These are phyloP conservation scores for Wolfiporia cocos DNA, from an alignment of 1,284 basidiomycete genomes.

Conservation along the genomic window DNA sequence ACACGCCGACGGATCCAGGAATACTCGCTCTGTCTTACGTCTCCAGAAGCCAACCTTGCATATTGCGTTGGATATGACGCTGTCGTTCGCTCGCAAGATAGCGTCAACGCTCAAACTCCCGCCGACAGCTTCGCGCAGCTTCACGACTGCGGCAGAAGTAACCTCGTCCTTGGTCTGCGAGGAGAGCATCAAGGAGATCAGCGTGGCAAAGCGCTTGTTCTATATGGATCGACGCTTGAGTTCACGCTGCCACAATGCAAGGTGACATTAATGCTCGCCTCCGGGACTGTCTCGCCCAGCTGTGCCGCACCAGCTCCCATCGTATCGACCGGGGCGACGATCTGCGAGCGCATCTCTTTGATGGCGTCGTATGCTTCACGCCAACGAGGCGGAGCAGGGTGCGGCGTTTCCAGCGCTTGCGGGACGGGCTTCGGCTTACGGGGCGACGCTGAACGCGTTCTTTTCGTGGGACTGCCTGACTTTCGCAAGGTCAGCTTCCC, in stretches of 20 bases:
- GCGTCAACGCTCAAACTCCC: constrained; percentile 76
- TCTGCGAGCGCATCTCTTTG: constrained; percentile 67
- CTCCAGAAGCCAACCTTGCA: constrained; percentile 93
- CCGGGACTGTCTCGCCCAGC: constrained; percentile 54
- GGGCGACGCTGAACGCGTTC: constrained; percentile 20
- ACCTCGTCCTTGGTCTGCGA: constrained; percentile 95
- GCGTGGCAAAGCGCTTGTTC: constrained; percentile 78
- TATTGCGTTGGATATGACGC: constrained; percentile 68
- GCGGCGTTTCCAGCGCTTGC: constrained; percentile 56
- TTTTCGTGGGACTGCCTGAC: background rate
- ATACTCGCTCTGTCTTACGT: constrained; percentile 68
- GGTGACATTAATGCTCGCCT: constrained; percentile 36
- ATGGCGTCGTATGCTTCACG: constrained; percentile 71
- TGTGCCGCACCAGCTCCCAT: constrained; percentile 84
- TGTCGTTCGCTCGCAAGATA: constrained; percentile 60
- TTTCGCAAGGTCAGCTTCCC: too few relatives aligned
- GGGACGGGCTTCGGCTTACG: constrained; percentile 43
- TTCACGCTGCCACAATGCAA: background rate
- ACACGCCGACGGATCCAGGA: background rate
- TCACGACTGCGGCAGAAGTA: constrained; percentile 78
- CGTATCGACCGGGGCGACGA: constrained; percentile 84
- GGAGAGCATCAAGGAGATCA: constrained; percentile 93
- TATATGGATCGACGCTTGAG: constrained; percentile 22
- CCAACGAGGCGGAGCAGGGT: constrained; percentile 74
- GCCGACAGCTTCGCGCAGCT: constrained; percentile 69